A percentile compares a stretch with the other conserved stretches of the same genome.
These are phyloP conservation scores for Colletotrichum graminicola DNA, from an alignment of 2,329 filamentous ascomycete species.

Conservation along the genomic window DNA sequence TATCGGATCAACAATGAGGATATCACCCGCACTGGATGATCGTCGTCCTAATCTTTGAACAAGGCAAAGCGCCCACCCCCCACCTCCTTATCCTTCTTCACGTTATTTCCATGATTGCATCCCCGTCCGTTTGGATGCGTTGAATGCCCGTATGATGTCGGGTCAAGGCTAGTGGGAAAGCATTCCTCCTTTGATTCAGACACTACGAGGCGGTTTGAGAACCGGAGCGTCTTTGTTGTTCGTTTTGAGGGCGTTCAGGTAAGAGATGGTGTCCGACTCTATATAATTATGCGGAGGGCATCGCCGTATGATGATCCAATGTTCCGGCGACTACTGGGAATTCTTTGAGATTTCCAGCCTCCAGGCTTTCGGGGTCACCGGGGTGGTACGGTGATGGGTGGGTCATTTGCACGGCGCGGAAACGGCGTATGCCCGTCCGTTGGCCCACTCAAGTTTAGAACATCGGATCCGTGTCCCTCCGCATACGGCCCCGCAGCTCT, in stretches of 20 bases:
- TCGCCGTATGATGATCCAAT: too few species aligned
- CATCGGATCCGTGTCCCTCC: background rate
- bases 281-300: background rate
- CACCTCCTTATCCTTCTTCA: too few species aligned
- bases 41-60: background rate
- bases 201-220: background rate
- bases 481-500: too few species aligned
- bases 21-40: background rate
- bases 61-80: too few species aligned
- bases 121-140: background rate
- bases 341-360: too few species aligned
- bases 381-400: background rate
- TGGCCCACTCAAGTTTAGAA: accelerated
- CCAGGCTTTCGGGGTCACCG: background rate
- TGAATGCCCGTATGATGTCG: background rate
- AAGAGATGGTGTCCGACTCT: background rate
- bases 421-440: background rate
- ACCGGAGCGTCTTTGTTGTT: background rate
- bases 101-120: background rate
- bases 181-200: background rate
- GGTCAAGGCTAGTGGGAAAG: background rate
- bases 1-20: background rate
- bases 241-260: background rate
- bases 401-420: background rate
- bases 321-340: background rate